Percentiles rank a stretch among this genome's conserved stretches.
Conservation (phyloP, 2,329 filamentous ascomycete genomes). For the Fusarium sp. region DNA sequence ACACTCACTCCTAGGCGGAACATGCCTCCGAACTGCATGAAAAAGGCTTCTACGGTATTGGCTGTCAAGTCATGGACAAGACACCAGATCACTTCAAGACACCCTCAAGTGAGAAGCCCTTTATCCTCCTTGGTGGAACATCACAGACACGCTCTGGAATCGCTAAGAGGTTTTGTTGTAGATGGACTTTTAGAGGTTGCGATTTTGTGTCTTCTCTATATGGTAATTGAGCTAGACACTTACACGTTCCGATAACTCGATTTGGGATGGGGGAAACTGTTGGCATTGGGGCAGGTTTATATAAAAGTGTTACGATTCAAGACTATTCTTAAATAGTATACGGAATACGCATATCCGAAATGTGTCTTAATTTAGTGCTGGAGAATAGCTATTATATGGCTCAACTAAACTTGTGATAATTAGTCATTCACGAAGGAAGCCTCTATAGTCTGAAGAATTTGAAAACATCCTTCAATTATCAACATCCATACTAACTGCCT, state of each 20-base stretch:
- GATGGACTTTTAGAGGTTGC: conserved; percentile 11
- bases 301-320: background rate
- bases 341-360: background rate
- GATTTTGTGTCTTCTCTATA: conserved; percentile 5
- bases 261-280: background rate
- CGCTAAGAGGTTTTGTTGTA: background rate
- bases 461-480: too few species aligned
- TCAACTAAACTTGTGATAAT: too few species aligned
- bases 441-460: too few species aligned
- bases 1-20: conserved; percentile 10
- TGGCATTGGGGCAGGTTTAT: background rate
- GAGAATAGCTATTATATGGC: too few species aligned
- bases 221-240: conserved; percentile 15
- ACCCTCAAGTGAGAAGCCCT: background rate
- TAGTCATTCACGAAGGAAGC: too few species aligned
- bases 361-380: background rate
- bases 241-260: conserved; percentile 7
- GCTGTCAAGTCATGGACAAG: background rate
- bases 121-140: conserved; percentile 17
- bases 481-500: too few species aligned
- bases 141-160: background rate
- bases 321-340: background rate
- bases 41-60: background rate
- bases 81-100: background rate
- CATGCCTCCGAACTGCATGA: background rate